These are phyloP conservation scores for Rhodotorula sp. DNA, from an alignment of 1,284 basidiomycete species.

Conservation along the genomic window DNA sequence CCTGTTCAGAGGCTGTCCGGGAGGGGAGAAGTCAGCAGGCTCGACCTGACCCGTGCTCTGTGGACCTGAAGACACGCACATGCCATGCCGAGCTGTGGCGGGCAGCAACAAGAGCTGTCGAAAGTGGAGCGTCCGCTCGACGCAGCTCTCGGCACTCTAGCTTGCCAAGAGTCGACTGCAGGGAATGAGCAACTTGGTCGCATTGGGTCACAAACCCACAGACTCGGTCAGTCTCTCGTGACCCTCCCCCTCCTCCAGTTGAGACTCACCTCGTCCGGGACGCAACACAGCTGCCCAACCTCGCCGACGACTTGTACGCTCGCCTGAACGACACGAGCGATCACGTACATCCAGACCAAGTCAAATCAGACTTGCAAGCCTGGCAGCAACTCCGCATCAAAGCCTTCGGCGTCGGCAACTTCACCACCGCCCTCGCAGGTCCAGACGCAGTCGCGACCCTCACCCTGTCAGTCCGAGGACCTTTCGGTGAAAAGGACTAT, in stretches of 20 bases:
- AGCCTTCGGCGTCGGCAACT: background rate
- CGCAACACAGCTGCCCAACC: background rate
- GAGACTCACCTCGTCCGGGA: background rate
- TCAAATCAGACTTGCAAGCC: background rate
- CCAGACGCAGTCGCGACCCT: background rate
- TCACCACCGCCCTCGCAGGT: background rate
- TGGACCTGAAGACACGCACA: no score
- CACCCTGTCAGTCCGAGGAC: background rate
- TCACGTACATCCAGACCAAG: conserved; percentile 1
- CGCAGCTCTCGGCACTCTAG: no score
- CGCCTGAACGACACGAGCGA: background rate
- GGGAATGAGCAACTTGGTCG: conserved; percentile 23
- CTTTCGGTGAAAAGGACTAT: background rate
- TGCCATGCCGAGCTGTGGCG: no score
- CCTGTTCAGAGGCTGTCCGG: conserved; percentile 9
- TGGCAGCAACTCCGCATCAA: background rate
- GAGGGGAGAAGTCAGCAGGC: background rate
- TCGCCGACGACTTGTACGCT: background rate
- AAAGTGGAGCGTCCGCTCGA: no score
- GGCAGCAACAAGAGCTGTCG: no score
- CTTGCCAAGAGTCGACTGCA: background rate
- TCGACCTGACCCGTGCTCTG: no score
- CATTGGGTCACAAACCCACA: conserved; percentile 23
- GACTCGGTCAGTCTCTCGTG: background rate
- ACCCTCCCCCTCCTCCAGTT: background rate